These are phyloP conservation scores for Dryas integrifolia DNA, from an alignment of 331 rosid species.

Conservation along the genomic window DNA sequence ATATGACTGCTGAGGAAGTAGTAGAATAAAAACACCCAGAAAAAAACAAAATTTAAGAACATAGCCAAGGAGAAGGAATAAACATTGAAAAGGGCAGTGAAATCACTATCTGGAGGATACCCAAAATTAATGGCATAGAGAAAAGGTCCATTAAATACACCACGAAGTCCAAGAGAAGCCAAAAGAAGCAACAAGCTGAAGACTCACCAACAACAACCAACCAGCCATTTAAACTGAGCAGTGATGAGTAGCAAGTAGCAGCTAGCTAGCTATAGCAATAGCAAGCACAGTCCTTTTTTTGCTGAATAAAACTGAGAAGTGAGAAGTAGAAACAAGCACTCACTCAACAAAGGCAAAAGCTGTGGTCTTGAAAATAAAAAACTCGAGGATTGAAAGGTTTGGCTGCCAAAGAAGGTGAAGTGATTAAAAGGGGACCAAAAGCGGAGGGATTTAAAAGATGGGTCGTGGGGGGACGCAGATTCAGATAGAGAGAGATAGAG, in stretches of 20 bases:
- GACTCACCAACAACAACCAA: slow-evolving; percentile 37
- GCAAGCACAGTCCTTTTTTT: neutral
- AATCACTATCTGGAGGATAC: slow-evolving; percentile 48
- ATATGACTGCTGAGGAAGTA: slow-evolving; percentile 27
- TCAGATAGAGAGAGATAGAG: slow-evolving; percentile 20
- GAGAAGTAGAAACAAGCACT: neutral
- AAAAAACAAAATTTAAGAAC: slow-evolving; percentile 69
- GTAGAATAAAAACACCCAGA: slow-evolving; percentile 58
- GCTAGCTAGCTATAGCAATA: neutral
- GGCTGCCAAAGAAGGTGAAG: slow-evolving; percentile 26
- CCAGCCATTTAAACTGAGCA: slow-evolving; percentile 16
- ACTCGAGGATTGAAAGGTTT: neutral
- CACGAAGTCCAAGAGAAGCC: slow-evolving; percentile 17
- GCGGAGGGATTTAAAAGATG: slow-evolving; percentile 23
- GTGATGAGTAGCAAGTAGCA: neutral
- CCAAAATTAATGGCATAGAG: slow-evolving; percentile 25
- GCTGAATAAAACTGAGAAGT: no score
- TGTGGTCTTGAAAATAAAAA: slow-evolving; percentile 1
- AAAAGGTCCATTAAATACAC: slow-evolving; percentile 24
- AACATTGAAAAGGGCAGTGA: slow-evolving; percentile 54
- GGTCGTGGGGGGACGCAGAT: slow-evolving; percentile 18
- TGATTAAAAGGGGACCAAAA: slow-evolving; percentile 23
- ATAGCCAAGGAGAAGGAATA: slow-evolving; percentile 57
- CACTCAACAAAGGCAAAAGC: slow-evolving; percentile 1
- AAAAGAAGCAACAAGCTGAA: slow-evolving; percentile 25